phyloP scores from a whole-genome alignment of 768 basidiomycete genomes.

The Pseudohyphozyma bogoriensis region DNA sequence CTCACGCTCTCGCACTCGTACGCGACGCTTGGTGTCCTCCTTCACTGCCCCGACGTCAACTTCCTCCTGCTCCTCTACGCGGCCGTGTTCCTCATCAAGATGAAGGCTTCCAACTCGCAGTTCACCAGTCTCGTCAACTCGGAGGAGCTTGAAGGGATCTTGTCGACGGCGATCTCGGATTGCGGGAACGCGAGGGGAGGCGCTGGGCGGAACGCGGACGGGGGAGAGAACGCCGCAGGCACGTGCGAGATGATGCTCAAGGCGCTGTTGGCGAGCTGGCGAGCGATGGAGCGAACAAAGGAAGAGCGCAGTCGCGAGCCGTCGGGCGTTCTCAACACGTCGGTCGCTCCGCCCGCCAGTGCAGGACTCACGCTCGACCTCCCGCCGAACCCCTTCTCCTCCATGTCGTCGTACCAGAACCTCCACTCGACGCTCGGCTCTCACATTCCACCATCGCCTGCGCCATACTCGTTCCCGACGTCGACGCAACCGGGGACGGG shows the following conservation, averaged over 20 bases:
- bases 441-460: not conserved
- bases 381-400: not conserved
- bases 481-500: slow-evolving; percentile 6
- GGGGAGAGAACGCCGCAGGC: slow-evolving; percentile 10
- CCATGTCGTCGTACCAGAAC: not conserved
- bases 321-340: not conserved
- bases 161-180: slow-evolving; percentile 13
- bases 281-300: slow-evolving; percentile 15
- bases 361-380: too few species aligned
- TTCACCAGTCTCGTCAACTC: slow-evolving; percentile 16
- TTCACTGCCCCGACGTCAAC: slow-evolving; percentile 24
- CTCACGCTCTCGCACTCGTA: slow-evolving; percentile 17
- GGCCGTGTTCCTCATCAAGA: slow-evolving; percentile 26
- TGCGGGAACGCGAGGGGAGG: slow-evolving; percentile 8
- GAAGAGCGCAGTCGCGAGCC: not conserved
- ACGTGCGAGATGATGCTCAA: slow-evolving; percentile 9
- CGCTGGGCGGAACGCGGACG: too few species aligned
- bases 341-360: not conserved
- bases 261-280: slow-evolving; percentile 17
- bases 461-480: not conserved
- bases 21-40: slow-evolving; percentile 19
- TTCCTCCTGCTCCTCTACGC: slow-evolving; percentile 27
- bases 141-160: slow-evolving; percentile 13
- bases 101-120: slow-evolving; percentile 22
- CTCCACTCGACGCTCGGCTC: not conserved